These are phyloP conservation scores for Aspergillus oerlinghausenensis DNA, from an alignment of 2,329 filamentous ascomycete genomes.

Conservation along the genomic window DNA sequence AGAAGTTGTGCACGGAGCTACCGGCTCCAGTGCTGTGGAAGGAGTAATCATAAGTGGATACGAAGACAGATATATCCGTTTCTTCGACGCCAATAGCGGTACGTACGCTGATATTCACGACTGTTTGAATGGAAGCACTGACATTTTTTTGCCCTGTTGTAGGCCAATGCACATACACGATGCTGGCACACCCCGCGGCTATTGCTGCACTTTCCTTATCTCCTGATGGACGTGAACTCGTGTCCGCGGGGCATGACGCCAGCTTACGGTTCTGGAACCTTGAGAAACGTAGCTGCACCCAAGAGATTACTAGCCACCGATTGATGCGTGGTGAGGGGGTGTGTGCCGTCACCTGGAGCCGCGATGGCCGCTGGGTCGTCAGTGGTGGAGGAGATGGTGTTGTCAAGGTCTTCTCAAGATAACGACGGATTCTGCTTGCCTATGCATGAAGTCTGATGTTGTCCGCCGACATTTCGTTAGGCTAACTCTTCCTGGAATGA, in stretches of 20 bases:
- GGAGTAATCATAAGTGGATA: slow-evolving; percentile 95
- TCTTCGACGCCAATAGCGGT: slow-evolving; percentile 99
- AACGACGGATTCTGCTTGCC: slow-evolving; percentile 22
- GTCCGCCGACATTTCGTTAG: slow-evolving; percentile 18
- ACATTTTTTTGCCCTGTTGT: slow-evolving; percentile 11
- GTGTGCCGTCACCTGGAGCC: slow-evolving; percentile 91
- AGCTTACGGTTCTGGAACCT: slow-evolving; percentile 95
- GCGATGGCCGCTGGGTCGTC: slow-evolving; percentile 90
- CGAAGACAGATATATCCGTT: slow-evolving; percentile 91
- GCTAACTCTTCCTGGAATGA: slow-evolving; percentile 29
- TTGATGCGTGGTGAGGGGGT: slow-evolving; percentile 96
- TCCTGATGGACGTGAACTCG: slow-evolving; percentile 87
- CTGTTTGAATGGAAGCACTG: slow-evolving; percentile 6
- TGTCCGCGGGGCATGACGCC: slow-evolving; percentile 93
- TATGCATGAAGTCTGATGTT: slow-evolving; percentile 27
- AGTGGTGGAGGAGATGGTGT: slow-evolving; percentile 92
- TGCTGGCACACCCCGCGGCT: slow-evolving; percentile 91
- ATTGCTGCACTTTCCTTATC: slow-evolving; percentile 90
- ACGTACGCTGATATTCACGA: slow-evolving; percentile 42
- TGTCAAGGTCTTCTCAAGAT: slow-evolving; percentile 74
- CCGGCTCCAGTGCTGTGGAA: slow-evolving; percentile 76
- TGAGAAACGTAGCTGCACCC: slow-evolving; percentile 90
- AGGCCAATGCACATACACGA: slow-evolving; percentile 99
- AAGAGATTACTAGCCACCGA: slow-evolving; percentile 89
- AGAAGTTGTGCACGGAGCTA: slow-evolving; percentile 74